These are phyloP conservation scores for Lagenidium sp. DNA, from an alignment of 352 stramenopile genomes.

Conservation along the genomic window DNA sequence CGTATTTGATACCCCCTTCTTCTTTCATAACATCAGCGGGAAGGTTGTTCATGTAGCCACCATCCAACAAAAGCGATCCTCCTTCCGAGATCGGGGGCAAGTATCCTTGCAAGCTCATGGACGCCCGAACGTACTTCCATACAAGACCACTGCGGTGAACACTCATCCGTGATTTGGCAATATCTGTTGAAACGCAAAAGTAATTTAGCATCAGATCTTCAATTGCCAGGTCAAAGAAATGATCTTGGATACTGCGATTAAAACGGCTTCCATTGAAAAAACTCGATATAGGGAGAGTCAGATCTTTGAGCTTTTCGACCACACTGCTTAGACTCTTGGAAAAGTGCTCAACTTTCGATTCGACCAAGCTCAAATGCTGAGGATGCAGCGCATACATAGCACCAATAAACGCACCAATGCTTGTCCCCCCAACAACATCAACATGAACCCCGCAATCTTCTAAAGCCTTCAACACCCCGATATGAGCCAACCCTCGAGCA, in stretches of 20 bases:
- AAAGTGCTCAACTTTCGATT: conserved; percentile 43
- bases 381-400: conserved; percentile 73
- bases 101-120: conserved; percentile 90
- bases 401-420: conserved; percentile 82
- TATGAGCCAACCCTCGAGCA: conserved; percentile 89
- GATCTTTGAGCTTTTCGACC: conserved; percentile 64
- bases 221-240: conserved; percentile 74
- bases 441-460: conserved; percentile 90
- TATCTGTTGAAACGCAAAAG: conserved; percentile 90
- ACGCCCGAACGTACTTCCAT: conserved; percentile 89
- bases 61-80: conserved; percentile 82
- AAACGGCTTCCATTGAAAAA: conserved; percentile 87
- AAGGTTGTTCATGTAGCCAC: conserved; percentile 93
- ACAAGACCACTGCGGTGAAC: conserved; percentile 79
- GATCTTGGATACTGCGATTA: conserved; percentile 59
- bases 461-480: conserved; percentile 90
- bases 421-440: conserved; percentile 92
- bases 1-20: conserved; percentile 82
- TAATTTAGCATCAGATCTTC: conserved; percentile 91
- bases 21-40: conserved; percentile 89
- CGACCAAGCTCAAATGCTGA: conserved; percentile 50
- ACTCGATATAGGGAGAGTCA: conserved; percentile 84
- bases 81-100: conserved; percentile 86
- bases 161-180: conserved; percentile 83
- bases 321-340: conserved; percentile 60